Evolutionary conservation across 441 rosid genomes (phyloP), one percentile per base, ranked within the genome.

Genomic region (Brassica hybrid): DNA sequence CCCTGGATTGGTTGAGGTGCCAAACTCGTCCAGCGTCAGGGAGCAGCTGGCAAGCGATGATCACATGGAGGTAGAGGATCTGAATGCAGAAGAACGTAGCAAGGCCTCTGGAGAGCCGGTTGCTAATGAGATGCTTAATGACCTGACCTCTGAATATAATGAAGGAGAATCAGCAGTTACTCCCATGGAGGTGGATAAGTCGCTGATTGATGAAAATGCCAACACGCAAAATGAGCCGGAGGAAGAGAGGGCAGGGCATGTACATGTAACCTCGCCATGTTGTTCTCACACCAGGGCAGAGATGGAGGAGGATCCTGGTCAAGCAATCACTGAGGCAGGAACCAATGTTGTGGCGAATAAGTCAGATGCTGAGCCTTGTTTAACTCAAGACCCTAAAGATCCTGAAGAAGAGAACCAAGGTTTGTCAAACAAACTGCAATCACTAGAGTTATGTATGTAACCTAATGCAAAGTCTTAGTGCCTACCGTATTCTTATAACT

Each of bases 1-100:
- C 73, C 98, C 99, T 77, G 94, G 93, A 69, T 82, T 94, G 78
- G 84, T 85, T 72, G 90, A 88, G 82, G 94, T 86, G 84, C 90
- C 92, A 75, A 89, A 90, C 73, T 66, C 84, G 79, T 86, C 91
- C n/a, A n/a, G n/a, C n/a, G n/a, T n/a, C n/a, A n/a, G n/a, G n/a
- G n/a, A n/a, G 76, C 86, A 83, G 59, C 84, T 86, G 78, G 88
- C 84, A 41, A 78, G 85, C 65, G 93, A 88, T 81, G 96, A 91
- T 83, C 94, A 86, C 70, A 60, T 87, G 76, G 97, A 89, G 71
- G 78, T 81, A 76, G 99, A 88, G 73, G 87, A 84, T 84, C 84
- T 73, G 70, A 83, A 79, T 84, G 66, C 75, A 32, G 88, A 84
- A 79, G 67, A 80, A 76, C 75, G 65, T 50, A 82, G 67, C 64